Evolutionary conservation across 163 green algal species (phyloP).

Genomic region (Volvox carteri): DNA sequence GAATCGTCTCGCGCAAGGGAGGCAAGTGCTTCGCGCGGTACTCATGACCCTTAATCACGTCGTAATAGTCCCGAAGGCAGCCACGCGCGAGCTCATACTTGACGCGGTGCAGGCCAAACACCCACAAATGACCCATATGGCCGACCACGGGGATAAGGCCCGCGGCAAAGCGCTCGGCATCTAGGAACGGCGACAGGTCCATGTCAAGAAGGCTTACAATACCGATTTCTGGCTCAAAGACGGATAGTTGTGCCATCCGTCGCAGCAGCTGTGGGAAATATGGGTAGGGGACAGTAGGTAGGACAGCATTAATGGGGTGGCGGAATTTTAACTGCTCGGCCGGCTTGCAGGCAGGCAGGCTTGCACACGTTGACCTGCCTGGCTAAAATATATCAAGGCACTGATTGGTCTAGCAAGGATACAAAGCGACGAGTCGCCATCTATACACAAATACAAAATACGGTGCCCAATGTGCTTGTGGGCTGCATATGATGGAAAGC

Average conservation of each 20-base stretch:
- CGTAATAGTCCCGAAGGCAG: not conserved
- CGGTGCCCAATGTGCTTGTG: too few species aligned
- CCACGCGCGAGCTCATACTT: not conserved
- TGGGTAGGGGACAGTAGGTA: too few species aligned
- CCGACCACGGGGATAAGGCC: not conserved
- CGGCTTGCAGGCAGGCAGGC: too few species aligned
- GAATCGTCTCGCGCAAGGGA: not conserved
- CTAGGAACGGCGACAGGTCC: not conserved
- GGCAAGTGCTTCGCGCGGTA: not conserved
- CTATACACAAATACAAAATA: too few species aligned
- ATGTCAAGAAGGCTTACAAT: constrained; percentile 5
- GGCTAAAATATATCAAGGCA: too few species aligned
- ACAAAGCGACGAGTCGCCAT: too few species aligned
- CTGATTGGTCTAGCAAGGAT: too few species aligned
- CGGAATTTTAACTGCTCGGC: too few species aligned
- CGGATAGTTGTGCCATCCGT: not conserved
- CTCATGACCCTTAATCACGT: not conserved
- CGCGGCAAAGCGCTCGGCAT: not conserved
- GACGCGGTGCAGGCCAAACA: not conserved
- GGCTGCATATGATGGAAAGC: too few species aligned
- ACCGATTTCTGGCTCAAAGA: not conserved
- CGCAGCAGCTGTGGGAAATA: not conserved
- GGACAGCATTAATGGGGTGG: too few species aligned
- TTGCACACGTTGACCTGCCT: too few species aligned
- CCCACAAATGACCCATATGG: not conserved